Evolutionary conservation across 164 flowering plant genomes (phyloP).

Genomic region (Pachysandra terminalis): DNA sequence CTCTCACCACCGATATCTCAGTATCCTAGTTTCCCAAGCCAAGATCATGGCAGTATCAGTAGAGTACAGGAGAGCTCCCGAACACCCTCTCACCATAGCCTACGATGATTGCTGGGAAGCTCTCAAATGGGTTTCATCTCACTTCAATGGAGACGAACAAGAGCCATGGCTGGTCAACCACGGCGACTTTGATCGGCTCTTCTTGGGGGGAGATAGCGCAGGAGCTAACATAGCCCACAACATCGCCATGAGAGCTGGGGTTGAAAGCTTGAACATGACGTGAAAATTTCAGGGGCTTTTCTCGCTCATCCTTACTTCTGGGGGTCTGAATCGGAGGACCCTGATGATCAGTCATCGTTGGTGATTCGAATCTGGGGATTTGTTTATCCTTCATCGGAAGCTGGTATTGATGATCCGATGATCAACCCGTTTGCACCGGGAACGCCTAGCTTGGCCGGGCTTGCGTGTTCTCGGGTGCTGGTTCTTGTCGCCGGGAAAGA

Average conservation of each 20-base stretch:
- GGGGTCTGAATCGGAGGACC: constrained; percentile 8
- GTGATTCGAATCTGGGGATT: background rate
- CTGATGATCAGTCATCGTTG: background rate
- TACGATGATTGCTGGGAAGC: constrained; percentile 31
- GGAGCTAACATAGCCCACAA: constrained; percentile 38
- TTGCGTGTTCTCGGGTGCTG: constrained; percentile 18
- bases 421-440: background rate
- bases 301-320: constrained; percentile 25
- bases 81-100: constrained; percentile 26
- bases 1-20: constrained; percentile 18
- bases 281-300: constrained; percentile 14
- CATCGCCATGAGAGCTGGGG: too few species aligned
- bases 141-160: too few species aligned
- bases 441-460: background rate
- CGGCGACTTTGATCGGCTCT: constrained; percentile 25
- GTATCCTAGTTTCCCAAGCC: constrained; percentile 8
- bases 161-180: constrained; percentile 22
- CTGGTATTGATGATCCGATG: background rate
- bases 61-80: constrained; percentile 33
- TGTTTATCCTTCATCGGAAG: background rate
- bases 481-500: constrained; percentile 19
- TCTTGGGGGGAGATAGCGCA: constrained; percentile 36
- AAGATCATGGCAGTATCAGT: constrained; percentile 22
- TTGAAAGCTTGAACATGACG: background rate
- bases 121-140: constrained; percentile 26